Evolutionary conservation across 371 early-diverging fungal genomes (phyloP), one percentile per base, ranked within the genome.

Genomic region (Mortierella sp.): DNA sequence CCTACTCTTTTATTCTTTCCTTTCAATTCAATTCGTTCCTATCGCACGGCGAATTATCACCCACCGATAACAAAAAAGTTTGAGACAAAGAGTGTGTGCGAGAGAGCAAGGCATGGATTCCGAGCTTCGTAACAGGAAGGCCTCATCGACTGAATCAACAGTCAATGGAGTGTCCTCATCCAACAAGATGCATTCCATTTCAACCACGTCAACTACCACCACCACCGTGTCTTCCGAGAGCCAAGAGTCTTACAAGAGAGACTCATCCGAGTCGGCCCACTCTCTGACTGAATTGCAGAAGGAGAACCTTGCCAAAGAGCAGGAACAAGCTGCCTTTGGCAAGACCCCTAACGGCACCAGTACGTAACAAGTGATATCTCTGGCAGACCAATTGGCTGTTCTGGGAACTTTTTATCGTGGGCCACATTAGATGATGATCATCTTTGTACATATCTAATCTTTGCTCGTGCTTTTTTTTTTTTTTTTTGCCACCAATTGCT

Each of bases 321-420:
- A 65, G 24, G 69, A 40, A 3, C 64, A 72, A 45, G 52, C 63
- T 9, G 72, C 90, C 22, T 89, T 87, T 71, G 90, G 90, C 71
- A 88, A 88, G 64, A 90, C 90, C 1, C 88, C 89, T 58, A 86
- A 87, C 63, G 88, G 87, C 62, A 86, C 85, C 65, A 86, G 88
- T 90, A 86, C 69, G 73, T 65, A 48, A 16, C 6, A 19, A 4
- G 2, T 38, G 55, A 28, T 28, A 28, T 60, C 76, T 19, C 40
- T 61, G 4, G 65, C 55, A 22, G 69, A 57, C 5, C 45, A 67
- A 21, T n/a, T 73, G 45, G 62, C 77, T 11, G 70, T 70, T 43
- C 53, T 66, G 28, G 28, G 28, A 28, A 28, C 28, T 28, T 2
- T 2, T 28, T 28, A 28, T 28, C 28, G 2, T 28, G 28, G 28